phyloP scores from a whole-genome alignment of 768 basidiomycete genomes.

The Termitomyces sp. region DNA sequence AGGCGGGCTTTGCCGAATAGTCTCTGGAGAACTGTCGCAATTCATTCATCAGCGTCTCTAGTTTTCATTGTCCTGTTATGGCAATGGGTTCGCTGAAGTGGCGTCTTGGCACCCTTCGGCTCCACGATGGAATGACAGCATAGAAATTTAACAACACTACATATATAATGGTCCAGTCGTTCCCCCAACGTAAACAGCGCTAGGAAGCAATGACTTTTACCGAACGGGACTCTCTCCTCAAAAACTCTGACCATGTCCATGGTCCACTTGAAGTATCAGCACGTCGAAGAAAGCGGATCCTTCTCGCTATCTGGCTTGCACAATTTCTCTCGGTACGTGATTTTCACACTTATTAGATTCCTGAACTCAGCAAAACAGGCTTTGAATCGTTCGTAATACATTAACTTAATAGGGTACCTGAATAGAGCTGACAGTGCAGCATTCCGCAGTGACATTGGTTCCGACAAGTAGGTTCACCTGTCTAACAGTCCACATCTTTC shows the following conservation, averaged over 20 bases:
- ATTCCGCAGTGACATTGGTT: slow-evolving; percentile 59
- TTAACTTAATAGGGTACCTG: background rate
- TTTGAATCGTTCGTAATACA: slow-evolving; percentile 25
- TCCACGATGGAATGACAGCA: background rate
- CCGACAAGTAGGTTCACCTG: slow-evolving; percentile 54
- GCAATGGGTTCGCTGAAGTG: background rate
- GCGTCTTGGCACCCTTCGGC: background rate
- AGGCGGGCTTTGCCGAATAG: background rate
- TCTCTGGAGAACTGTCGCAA: background rate
- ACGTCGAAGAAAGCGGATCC: slow-evolving; percentile 52
- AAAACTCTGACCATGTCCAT: background rate
- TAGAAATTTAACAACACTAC: background rate
- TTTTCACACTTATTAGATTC: background rate
- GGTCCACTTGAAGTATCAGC: slow-evolving; percentile 61
- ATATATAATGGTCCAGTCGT: background rate
- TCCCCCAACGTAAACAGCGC: background rate
- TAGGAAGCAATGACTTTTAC: slow-evolving; percentile 10
- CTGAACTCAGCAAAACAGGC: slow-evolving; percentile 16
- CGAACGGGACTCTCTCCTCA: slow-evolving; percentile 13
- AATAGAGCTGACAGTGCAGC: background rate
- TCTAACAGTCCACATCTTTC: background rate
- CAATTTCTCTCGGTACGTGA: slow-evolving; percentile 68
- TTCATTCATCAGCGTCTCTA: background rate
- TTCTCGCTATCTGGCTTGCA: slow-evolving; percentile 68
- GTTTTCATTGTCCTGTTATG: background rate